Conservation (phyloP, 2,329 filamentous ascomycete genomes). For the Ramularia endophylla region DNA sequence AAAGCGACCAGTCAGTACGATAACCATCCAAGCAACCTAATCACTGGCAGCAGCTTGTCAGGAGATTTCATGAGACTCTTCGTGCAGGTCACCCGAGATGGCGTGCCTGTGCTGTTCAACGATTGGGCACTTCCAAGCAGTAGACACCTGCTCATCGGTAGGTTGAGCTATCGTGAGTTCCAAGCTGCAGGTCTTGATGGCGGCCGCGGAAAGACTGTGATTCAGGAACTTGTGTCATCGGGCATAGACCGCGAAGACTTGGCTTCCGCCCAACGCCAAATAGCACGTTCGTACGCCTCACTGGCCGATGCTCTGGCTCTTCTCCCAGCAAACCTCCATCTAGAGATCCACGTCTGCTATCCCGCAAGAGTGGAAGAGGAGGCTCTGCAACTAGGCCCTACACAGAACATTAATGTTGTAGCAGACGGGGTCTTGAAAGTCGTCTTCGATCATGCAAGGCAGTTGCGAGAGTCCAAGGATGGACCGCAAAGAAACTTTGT, state of each 20-base stretch:
- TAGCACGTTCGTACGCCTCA: constrained; percentile 69
- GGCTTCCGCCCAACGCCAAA: constrained; percentile 61
- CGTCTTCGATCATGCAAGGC: constrained; percentile 85
- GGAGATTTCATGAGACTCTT: constrained; percentile 93
- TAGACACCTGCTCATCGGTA: constrained; percentile 69
- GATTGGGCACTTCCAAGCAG: constrained; percentile 58
- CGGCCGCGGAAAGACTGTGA: constrained; percentile 20
- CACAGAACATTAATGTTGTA: constrained; percentile 77
- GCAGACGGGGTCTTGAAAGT: constrained; percentile 76
- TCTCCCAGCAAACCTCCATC: constrained; percentile 72
- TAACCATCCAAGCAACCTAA: constrained; percentile 74
- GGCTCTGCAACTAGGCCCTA: constrained; percentile 62
- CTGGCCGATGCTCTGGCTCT: constrained; percentile 69
- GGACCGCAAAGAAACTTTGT: constrained; percentile 79
- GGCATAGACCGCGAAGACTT: constrained; percentile 39
- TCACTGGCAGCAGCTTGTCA: constrained; percentile 90
- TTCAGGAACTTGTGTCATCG: constrained; percentile 24
- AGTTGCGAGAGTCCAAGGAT: constrained; percentile 58
- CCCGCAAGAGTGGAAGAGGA: constrained; percentile 71
- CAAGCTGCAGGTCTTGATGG: constrained; percentile 37
- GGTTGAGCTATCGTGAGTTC: constrained; percentile 71
- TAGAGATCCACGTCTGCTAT: constrained; percentile 90
- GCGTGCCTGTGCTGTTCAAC: constrained; percentile 80
- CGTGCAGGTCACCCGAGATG: constrained; percentile 85
- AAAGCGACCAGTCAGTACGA: constrained; percentile 94